Evolutionary conservation across 2,329 filamentous ascomycete genomes (phyloP).

Genomic region (Lachnellula subtilissima): DNA sequence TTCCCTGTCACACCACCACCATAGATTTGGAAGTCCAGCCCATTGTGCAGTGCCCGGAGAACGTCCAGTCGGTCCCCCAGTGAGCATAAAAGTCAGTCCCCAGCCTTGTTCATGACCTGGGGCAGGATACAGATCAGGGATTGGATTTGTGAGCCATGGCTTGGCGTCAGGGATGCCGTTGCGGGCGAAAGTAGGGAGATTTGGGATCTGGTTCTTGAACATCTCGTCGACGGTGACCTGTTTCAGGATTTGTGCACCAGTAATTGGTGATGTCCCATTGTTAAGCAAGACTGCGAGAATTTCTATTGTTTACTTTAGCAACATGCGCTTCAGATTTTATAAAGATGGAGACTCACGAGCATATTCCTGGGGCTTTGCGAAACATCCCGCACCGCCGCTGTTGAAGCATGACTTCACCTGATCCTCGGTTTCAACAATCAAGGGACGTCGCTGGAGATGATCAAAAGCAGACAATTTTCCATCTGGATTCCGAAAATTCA

Average conservation of each 20-base stretch:
- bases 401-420: constrained; percentile 39
- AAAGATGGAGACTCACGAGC: constrained; percentile 28
- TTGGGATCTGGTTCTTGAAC: constrained; percentile 58
- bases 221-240: constrained; percentile 56
- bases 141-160: constrained; percentile 42
- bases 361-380: constrained; percentile 56
- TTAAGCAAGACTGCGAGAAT: constrained; percentile 60
- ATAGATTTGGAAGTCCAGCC: constrained; percentile 56
- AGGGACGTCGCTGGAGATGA: constrained; percentile 12
- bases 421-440: constrained; percentile 6
- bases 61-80: constrained; percentile 46
- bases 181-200: constrained; percentile 48
- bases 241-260: constrained; percentile 49
- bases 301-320: constrained; percentile 20
- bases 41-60: constrained; percentile 48
- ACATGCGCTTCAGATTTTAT: not conserved
- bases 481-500: constrained; percentile 46
- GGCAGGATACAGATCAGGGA: constrained; percentile 39
- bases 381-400: constrained; percentile 58
- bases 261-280: constrained; percentile 55
- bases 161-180: constrained; percentile 43
- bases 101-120: constrained; percentile 57
- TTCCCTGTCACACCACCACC: constrained; percentile 59
- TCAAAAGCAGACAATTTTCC: constrained; percentile 30
- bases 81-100: constrained; percentile 57